Evolutionary conservation across 2,329 filamentous ascomycete species (phyloP), one percentile per base, ranked within the genome.

Genomic region (Arthrobotrys megalospora): DNA sequence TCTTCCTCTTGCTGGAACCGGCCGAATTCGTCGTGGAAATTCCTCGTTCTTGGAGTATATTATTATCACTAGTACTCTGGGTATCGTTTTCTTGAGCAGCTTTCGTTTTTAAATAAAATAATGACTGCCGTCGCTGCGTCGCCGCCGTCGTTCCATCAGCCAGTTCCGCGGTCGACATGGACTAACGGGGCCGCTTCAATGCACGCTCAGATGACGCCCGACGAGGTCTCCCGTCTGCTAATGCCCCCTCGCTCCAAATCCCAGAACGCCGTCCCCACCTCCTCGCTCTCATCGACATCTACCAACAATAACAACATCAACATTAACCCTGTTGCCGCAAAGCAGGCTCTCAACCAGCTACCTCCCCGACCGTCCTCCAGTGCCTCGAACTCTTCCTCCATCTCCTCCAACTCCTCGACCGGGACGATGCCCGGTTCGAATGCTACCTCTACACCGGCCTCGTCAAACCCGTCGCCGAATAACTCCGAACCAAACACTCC

Each of bases 201-300:
- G 70, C 71, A 76, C 65, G 65, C 66, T 12, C 78, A 80, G 58
- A 92, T 93, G 90, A 93, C 92, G 86, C 86, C 91, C 84, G 93
- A 97, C 86, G 93, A 97, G 85, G 90, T 91, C 81, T 90, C 92
- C 86, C 91, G 92, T 85, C 94, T 97, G 89, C 93, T 96, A 84
- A 91, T 93, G 88, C 92, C 93, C 83, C 93, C 94, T 82, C 97
- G 95, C 84, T 91, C 91, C 83, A 97, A 93, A 87, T 98, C 95
- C 41, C 96, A 93, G 75, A 97, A 94, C 3, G 97, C 94, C 53
- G 88, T 96, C 80, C 90, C 89, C 21, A 86, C 85, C 70, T 85
- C 36, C 85, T 8, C 85, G 72, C 88, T 89, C 14, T 90, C 89
- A 5, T 87, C 86, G 92, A 91, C 68, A 86, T 92, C 80, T 38